Base-by-base conservation (phyloP, 2,329 filamentous ascomycete species). In the Huntiella omanensis region DNA sequence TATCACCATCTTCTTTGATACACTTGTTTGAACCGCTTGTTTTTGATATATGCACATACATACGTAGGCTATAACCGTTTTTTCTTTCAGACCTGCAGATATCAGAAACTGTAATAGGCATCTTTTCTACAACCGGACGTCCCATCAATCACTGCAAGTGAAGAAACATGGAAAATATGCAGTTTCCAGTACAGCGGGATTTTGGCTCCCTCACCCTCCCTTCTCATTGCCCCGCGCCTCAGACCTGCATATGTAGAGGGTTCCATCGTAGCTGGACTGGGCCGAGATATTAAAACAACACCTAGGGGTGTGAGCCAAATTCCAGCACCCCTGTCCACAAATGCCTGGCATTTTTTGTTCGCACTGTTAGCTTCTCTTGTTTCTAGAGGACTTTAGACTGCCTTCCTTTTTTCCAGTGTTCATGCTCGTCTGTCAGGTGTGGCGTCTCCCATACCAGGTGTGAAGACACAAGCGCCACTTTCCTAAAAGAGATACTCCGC, bases 321-420 rank as follows among this genome's bases (percentile, higher is more conserved):
- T 11, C 13, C 12, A 16, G 12, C 40, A 43, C 4, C 19, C 8
- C 22, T 28, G 22, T 28, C 7, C 22, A 10, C 22, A 7, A 28
- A 28, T 28, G 13, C 22, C 32, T 33, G 10, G 33, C 40, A 7
- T 43, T 40, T 28, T 40, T 34, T 43, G 12, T 35, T 16, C 40
- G 40, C 40, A 43, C 40, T 43, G 40, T 43, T 12, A 15, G 13
- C 28, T 43, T 43, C 40, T 43, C 40, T 19, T 8, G 17, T 35
- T 33, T 43, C 34, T 13, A n/a, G 40, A 43, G 40, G 15, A 28
- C 22, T 28, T 28, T 28, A 8, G 7, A 28, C 22, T 7, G 22
- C 22, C 7, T 28, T 28, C 22, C 22, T 8, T 28, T 28, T 28
- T 28, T 28, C n/a, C 7, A 19, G 40, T 34, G 40, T 7, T 33